phyloP scores from a whole-genome alignment of 495 filamentous ascomycete species.

The Penicillium diatomitis region DNA sequence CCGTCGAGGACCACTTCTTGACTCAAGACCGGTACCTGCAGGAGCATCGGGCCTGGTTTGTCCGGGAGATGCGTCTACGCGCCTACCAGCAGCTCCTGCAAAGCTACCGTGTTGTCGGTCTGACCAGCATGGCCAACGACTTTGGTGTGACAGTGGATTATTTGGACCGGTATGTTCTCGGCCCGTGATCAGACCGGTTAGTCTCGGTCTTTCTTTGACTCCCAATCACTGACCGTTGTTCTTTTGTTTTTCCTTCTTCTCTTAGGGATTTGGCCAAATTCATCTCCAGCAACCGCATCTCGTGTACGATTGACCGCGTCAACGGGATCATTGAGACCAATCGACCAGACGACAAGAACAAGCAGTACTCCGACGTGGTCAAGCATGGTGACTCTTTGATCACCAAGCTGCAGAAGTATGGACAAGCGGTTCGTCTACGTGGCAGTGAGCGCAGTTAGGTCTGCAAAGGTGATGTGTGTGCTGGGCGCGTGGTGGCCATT shows the following conservation, averaged over 20 bases:
- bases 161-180: constrained; percentile 64
- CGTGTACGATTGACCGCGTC: constrained; percentile 95
- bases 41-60: constrained; percentile 92
- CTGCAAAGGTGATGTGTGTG: background rate
- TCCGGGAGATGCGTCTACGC: constrained; percentile 92
- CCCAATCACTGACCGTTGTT: no score
- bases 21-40: constrained; percentile 87
- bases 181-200: background rate
- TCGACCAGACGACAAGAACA: constrained; percentile 96
- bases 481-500: background rate
- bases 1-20: constrained; percentile 88
- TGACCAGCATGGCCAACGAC: constrained; percentile 90
- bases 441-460: constrained; percentile 75
- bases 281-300: constrained; percentile 86
- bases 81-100: constrained; percentile 96
- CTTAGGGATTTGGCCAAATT: constrained; percentile 90
- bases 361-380: constrained; percentile 94
- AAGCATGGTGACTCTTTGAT: constrained; percentile 95
- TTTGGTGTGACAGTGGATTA: constrained; percentile 96
- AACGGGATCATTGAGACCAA: constrained; percentile 97
- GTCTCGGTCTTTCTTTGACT: background rate
- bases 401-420: constrained; percentile 98
- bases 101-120: constrained; percentile 90
- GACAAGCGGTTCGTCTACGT: constrained; percentile 85
- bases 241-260: background rate